A percentile compares a stretch with the other conserved stretches of the same genome.
phyloP scores from a whole-genome alignment of 2,329 filamentous ascomycete species.

The Arthrobotrys megalospora region DNA sequence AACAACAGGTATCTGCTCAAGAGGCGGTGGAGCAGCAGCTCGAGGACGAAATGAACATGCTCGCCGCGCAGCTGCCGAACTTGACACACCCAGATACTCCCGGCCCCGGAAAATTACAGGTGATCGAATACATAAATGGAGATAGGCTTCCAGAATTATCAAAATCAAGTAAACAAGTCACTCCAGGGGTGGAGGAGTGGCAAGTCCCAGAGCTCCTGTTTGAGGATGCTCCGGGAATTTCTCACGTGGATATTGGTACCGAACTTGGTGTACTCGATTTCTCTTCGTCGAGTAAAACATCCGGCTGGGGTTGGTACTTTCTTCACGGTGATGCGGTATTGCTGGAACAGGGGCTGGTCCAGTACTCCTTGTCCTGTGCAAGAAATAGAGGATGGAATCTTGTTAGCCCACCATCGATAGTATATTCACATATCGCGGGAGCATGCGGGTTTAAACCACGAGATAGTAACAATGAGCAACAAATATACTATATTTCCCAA shows the following conservation, averaged over 20 bases:
- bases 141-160: constrained; percentile 69
- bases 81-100: constrained; percentile 84
- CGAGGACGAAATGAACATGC: constrained; percentile 77
- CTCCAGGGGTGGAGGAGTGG: constrained; percentile 29
- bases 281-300: constrained; percentile 81
- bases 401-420: constrained; percentile 87
- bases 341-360: constrained; percentile 92
- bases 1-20: constrained; percentile 74
- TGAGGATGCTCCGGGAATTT: constrained; percentile 66
- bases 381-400: constrained; percentile 82
- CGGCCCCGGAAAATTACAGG: constrained; percentile 75
- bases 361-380: constrained; percentile 84
- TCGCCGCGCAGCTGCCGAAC: constrained; percentile 88
- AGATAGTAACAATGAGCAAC: constrained; percentile 90
- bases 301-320: constrained; percentile 98
- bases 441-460: constrained; percentile 96
- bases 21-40: constrained; percentile 76
- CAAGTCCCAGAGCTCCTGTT: constrained; percentile 63
- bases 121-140: constrained; percentile 85
- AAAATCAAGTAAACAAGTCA: constrained; percentile 64
- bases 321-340: constrained; percentile 90
- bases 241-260: constrained; percentile 87
- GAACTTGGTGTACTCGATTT: constrained; percentile 95
- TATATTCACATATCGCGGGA: constrained; percentile 90
- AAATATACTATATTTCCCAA: constrained; percentile 86